A percentile compares a stretch with the other conserved stretches of the same genome.
These are phyloP conservation scores for Herpetomonas muscarum DNA, from an alignment of 208 protist species.

Conservation along the genomic window DNA sequence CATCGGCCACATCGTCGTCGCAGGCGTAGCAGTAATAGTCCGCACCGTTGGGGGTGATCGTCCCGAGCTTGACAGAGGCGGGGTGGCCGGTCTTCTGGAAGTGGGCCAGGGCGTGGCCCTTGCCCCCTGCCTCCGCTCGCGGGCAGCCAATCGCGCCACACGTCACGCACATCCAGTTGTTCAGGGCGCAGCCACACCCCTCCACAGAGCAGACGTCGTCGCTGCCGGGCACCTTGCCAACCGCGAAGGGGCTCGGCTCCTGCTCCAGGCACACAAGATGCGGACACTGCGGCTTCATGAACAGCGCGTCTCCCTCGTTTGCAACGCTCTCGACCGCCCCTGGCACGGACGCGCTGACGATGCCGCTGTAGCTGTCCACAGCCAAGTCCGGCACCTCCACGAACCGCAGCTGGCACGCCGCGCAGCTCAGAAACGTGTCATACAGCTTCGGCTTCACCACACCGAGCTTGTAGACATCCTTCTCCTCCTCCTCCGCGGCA, in stretches of 20 bases:
- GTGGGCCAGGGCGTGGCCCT: constrained; percentile 94
- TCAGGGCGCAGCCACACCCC: constrained; percentile 79
- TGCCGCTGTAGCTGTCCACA: constrained; percentile 41
- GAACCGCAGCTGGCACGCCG: constrained; percentile 38
- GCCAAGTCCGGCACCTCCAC: constrained; percentile 39
- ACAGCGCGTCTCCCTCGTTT: constrained; percentile 11
- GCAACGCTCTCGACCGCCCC: constrained; percentile 38
- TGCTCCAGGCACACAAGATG: constrained; percentile 82
- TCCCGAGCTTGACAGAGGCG: constrained; percentile 96
- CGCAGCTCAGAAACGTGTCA: constrained; percentile 64
- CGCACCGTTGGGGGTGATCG: constrained; percentile 81
- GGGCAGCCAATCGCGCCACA: constrained; percentile 93
- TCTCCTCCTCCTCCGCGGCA: constrained; percentile 21
- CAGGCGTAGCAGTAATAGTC: constrained; percentile 95
- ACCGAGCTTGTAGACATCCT: constrained; percentile 65
- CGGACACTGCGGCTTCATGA: constrained; percentile 59
- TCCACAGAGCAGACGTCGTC: constrained; percentile 45
- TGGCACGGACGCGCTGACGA: constrained; percentile 54
- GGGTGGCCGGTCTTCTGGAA: constrained; percentile 82
- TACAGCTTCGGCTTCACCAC: constrained; percentile 64
- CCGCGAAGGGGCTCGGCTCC: constrained; percentile 46
- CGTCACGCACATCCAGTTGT: constrained; percentile 96
- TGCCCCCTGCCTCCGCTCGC: constrained; percentile 92
- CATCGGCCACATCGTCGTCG: constrained; percentile 94
- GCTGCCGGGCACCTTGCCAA: constrained; percentile 24